Percentiles rank a stretch among this genome's conserved stretches.
phyloP scores from a whole-genome alignment of 2,329 filamentous ascomycete genomes.

The Fusarium coicis region DNA sequence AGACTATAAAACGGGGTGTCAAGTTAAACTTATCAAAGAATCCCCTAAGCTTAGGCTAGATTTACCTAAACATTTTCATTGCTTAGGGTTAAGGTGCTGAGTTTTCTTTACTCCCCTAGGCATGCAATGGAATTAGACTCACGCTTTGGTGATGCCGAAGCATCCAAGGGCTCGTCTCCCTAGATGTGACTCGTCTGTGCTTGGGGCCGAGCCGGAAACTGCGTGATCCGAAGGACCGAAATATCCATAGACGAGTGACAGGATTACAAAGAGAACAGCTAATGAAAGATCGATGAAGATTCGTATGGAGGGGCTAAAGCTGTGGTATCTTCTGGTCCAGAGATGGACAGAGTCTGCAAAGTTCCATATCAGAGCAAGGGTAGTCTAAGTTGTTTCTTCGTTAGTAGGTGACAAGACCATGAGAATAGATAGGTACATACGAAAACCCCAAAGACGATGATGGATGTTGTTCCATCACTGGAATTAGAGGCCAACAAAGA shows the following conservation, averaged over 20 bases:
- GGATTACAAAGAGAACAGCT: background rate
- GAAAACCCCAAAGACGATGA: conserved; percentile 13
- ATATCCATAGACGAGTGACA: conserved; percentile 1
- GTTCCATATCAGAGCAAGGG: conserved; percentile 12
- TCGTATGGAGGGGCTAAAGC: background rate
- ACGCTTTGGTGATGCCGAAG: conserved; percentile 27
- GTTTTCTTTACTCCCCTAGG: too few species aligned
- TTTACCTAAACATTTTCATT: too few species aligned
- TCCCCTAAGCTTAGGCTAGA: background rate
- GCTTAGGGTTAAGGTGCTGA: too few species aligned
- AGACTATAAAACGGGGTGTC: too few species aligned
- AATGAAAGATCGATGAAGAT: conserved; percentile 6
- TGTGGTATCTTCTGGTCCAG: conserved; percentile 1
- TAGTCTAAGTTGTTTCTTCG: background rate
- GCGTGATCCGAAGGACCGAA: conserved; percentile 6
- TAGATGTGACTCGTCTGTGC: conserved; percentile 22
- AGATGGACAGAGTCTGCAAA: conserved; percentile 3
- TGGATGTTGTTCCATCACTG: background rate
- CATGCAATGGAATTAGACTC: background rate
- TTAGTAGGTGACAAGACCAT: background rate
- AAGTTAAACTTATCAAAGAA: too few species aligned
- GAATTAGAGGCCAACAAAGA: conserved; percentile 1
- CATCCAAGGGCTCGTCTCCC: conserved; percentile 17
- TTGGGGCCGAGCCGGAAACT: conserved; percentile 1
- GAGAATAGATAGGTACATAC: background rate